Evolutionary conservation across 495 filamentous ascomycete species (phyloP).

Genomic region (Trichocladium antarcticum): DNA sequence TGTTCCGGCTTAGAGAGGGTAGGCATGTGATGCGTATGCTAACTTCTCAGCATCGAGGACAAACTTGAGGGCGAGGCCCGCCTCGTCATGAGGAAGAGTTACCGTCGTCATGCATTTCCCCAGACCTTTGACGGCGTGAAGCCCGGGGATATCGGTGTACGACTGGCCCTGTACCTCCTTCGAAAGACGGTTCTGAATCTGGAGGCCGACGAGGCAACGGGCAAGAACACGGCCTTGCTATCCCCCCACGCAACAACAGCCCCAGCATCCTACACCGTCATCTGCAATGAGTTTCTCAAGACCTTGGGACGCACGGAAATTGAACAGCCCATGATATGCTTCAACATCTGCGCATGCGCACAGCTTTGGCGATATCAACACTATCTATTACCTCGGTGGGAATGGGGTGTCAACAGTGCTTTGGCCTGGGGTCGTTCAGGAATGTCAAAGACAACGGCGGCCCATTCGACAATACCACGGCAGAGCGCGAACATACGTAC

Average conservation of each 20-base stretch:
- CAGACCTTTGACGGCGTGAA: background rate
- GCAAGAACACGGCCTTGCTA: too few species aligned
- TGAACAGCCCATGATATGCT: slow-evolving; percentile 6
- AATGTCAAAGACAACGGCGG: slow-evolving; percentile 1
- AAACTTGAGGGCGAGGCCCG: background rate
- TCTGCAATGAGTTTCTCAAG: slow-evolving; percentile 11
- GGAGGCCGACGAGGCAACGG: too few species aligned
- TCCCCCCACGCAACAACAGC: background rate
- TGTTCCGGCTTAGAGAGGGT: background rate
- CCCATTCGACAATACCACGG: background rate
- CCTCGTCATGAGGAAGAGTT: background rate
- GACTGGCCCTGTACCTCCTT: background rate
- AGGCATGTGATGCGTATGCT: background rate
- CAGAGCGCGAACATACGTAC: background rate
- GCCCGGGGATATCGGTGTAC: background rate
- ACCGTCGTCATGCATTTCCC: background rate
- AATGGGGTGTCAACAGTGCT: slow-evolving; percentile 11
- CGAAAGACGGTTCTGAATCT: background rate
- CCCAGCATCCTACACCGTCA: background rate
- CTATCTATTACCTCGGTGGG: slow-evolving; percentile 3
- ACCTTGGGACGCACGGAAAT: slow-evolving; percentile 1
- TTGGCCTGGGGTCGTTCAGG: slow-evolving; percentile 6
- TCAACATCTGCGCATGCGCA: background rate
- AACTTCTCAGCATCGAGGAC: background rate
- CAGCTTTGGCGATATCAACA: slow-evolving; percentile 6